Percentiles rank a stretch among this genome's conserved stretches.
These are phyloP conservation scores for Glonium stellatum DNA, from an alignment of 495 filamentous ascomycete genomes.

Conservation along the genomic window DNA sequence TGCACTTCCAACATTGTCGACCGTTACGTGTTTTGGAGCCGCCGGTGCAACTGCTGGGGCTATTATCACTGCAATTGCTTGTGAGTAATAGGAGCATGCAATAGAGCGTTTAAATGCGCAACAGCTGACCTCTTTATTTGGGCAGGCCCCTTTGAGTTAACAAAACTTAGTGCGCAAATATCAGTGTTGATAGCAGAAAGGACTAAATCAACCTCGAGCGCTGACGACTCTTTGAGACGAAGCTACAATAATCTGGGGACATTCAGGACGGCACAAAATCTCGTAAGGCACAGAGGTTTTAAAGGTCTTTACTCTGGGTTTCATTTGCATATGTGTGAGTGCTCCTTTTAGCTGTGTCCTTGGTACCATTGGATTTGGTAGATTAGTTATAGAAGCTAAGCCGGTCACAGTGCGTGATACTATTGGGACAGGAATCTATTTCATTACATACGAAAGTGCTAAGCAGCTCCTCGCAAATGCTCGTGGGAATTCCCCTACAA, in stretches of 20 bases:
- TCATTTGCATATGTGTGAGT: slow-evolving; percentile 69
- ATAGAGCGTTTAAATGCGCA: slow-evolving; percentile 4
- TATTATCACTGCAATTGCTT: slow-evolving; percentile 75
- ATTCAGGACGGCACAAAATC: slow-evolving; percentile 67
- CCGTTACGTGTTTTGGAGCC: slow-evolving; percentile 65
- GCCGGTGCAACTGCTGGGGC: slow-evolving; percentile 75
- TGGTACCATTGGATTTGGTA: slow-evolving; percentile 10
- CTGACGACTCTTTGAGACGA: slow-evolving; percentile 52
- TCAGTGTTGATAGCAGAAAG: slow-evolving; percentile 73
- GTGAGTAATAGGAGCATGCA: slow-evolving; percentile 45
- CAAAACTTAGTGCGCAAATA: slow-evolving; percentile 83
- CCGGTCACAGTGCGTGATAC: slow-evolving; percentile 62
- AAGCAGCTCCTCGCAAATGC: slow-evolving; percentile 78
- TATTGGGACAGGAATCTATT: slow-evolving; percentile 83
- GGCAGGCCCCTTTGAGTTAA: slow-evolving; percentile 84
- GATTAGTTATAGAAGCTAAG: not conserved
- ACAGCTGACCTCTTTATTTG: slow-evolving; percentile 1
- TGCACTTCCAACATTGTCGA: slow-evolving; percentile 60
- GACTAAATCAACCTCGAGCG: slow-evolving; percentile 44
- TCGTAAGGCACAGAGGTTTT: slow-evolving; percentile 70
- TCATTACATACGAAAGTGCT: slow-evolving; percentile 81
- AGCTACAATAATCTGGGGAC: slow-evolving; percentile 78
- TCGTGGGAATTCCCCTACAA: slow-evolving; percentile 60
- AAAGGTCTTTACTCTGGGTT: slow-evolving; percentile 82
- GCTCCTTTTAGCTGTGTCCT: not conserved